These are phyloP conservation scores for Phytophthora pisi DNA, from an alignment of 352 stramenopile genomes.

Conservation along the genomic window DNA sequence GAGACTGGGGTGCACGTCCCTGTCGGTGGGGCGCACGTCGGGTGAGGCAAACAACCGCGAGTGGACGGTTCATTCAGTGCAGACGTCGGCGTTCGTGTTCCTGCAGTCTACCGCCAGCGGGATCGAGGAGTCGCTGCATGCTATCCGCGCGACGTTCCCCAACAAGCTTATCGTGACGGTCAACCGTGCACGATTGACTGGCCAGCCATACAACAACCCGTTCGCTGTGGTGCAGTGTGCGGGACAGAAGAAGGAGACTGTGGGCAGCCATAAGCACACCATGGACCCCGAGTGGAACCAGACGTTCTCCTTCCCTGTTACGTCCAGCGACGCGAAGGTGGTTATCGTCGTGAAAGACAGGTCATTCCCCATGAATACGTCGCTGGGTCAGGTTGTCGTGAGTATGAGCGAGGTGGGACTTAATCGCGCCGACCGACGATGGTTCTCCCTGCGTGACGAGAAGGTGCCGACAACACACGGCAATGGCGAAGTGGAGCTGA, in stretches of 20 bases:
- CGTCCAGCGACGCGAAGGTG: slow-evolving; percentile 70
- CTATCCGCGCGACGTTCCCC: slow-evolving; percentile 84
- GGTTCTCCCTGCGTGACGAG: slow-evolving; percentile 83
- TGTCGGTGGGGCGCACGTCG: slow-evolving; percentile 78
- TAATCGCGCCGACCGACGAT: slow-evolving; percentile 79
- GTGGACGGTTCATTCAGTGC: slow-evolving; percentile 86
- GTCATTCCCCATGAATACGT: slow-evolving; percentile 77
- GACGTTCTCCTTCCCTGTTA: slow-evolving; percentile 89
- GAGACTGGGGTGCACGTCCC: slow-evolving; percentile 71
- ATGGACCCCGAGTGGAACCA: slow-evolving; percentile 93
- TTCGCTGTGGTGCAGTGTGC: slow-evolving; percentile 82
- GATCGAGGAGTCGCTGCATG: slow-evolving; percentile 75
- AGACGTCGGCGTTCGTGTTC: slow-evolving; percentile 89
- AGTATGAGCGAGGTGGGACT: slow-evolving; percentile 82
- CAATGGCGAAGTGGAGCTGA: slow-evolving; percentile 88
- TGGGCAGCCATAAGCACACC: slow-evolving; percentile 87
- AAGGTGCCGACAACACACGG: slow-evolving; percentile 62
- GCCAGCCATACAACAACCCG: slow-evolving; percentile 89
- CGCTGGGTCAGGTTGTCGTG: slow-evolving; percentile 74
- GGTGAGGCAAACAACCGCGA: slow-evolving; percentile 76
- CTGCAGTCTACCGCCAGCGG: slow-evolving; percentile 77
- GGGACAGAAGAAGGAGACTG: slow-evolving; percentile 88
- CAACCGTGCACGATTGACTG: slow-evolving; percentile 80
- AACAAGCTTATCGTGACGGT: slow-evolving; percentile 92
- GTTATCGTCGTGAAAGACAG: slow-evolving; percentile 77